These are phyloP conservation scores for Jackrogersella minutella DNA, from an alignment of 495 filamentous ascomycete species.

Conservation along the genomic window DNA sequence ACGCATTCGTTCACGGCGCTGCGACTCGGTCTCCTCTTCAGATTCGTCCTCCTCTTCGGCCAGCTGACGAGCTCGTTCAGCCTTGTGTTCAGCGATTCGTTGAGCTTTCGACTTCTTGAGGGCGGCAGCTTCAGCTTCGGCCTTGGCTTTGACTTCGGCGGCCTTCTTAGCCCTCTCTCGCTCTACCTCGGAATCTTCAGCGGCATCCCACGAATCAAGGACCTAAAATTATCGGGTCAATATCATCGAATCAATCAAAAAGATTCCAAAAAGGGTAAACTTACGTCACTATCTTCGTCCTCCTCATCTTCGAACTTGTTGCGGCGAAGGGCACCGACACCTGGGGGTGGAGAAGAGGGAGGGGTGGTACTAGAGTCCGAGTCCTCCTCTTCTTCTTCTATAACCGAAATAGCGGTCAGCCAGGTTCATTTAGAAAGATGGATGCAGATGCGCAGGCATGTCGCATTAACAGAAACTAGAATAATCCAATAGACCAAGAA, in stretches of 20 bases:
- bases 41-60: constrained; percentile 65
- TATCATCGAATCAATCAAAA: neutral
- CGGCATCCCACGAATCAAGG: constrained; percentile 96
- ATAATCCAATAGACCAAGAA: constrained; percentile 22
- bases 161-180: constrained; percentile 91
- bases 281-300: constrained; percentile 82
- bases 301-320: constrained; percentile 93
- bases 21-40: constrained; percentile 72
- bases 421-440: constrained; percentile 12
- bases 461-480: constrained; percentile 31
- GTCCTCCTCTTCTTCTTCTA: constrained; percentile 75
- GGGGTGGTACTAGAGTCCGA: constrained; percentile 64
- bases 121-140: constrained; percentile 87
- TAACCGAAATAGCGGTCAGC: constrained; percentile 49
- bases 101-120: constrained; percentile 90
- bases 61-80: constrained; percentile 57
- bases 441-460: constrained; percentile 16
- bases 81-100: constrained; percentile 80
- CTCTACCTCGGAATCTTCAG: constrained; percentile 96
- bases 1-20: constrained; percentile 74
- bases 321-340: constrained; percentile 55
- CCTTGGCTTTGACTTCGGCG: constrained; percentile 86
- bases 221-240: constrained; percentile 62
- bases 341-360: constrained; percentile 64
- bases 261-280: constrained; percentile 24